Conservation (phyloP, 2,329 filamentous ascomycete genomes). For the Colletotrichum nymphaeae region DNA sequence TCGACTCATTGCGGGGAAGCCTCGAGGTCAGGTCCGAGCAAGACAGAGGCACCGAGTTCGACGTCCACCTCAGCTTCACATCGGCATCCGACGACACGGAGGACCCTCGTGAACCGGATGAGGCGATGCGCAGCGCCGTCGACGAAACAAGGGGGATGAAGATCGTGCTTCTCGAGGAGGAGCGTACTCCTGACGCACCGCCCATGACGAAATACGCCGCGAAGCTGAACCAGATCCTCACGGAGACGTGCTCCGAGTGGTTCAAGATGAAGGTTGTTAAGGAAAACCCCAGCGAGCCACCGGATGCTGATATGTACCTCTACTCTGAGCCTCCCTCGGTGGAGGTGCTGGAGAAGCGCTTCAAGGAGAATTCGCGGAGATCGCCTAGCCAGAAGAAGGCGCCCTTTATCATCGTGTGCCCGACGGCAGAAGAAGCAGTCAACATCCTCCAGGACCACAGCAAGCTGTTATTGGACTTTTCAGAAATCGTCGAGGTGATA, state of each 20-base stretch:
- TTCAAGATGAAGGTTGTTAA: conserved; percentile 46
- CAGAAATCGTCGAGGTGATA: conserved; percentile 45
- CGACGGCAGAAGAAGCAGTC: conserved; percentile 44
- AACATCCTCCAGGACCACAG: conserved; percentile 39
- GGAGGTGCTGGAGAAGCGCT: conserved; percentile 37
- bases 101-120: conserved; percentile 33
- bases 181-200: not conserved
- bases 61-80: conserved; percentile 56
- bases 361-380: conserved; percentile 28
- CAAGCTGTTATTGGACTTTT: conserved; percentile 38
- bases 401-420: conserved; percentile 44
- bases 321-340: conserved; percentile 43
- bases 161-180: conserved; percentile 38
- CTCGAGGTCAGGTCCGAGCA: conserved; percentile 67
- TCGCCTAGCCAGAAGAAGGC: conserved; percentile 10
- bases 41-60: conserved; percentile 66
- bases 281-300: conserved; percentile 14
- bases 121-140: conserved; percentile 22
- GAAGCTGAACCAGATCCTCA: conserved; percentile 44
- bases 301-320: conserved; percentile 40
- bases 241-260: conserved; percentile 46
- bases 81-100: conserved; percentile 28
- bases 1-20: conserved; percentile 68
- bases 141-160: conserved; percentile 35
- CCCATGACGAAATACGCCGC: conserved; percentile 29